phyloP scores from a whole-genome alignment of 805 yeast genomes.

The Saturnispora mendoncae region DNA sequence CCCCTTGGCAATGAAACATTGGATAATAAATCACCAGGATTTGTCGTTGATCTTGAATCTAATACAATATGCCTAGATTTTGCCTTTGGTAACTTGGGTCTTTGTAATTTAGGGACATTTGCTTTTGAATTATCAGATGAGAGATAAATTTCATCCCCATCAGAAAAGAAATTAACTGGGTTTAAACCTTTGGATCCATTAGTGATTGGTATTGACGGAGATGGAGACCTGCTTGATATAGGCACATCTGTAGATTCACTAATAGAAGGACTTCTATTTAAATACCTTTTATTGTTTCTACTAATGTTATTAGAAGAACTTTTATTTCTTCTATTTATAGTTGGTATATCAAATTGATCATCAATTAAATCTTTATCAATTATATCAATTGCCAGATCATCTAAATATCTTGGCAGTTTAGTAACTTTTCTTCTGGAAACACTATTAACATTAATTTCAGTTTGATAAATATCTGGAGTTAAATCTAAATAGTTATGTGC shows the following conservation, averaged over 20 bases:
- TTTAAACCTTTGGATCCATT: conserved; percentile 14
- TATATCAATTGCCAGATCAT: conserved; percentile 29
- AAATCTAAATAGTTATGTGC: conserved; percentile 81
- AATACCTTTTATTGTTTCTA: not conserved
- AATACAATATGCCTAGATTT: conserved; percentile 42
- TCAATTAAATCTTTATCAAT: not conserved
- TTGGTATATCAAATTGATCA: no score
- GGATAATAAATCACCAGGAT: conserved; percentile 81
- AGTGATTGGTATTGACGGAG: conserved; percentile 1
- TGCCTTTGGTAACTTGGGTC: not conserved
- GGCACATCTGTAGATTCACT: not conserved
- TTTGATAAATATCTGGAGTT: conserved; percentile 68
- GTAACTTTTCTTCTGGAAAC: conserved; percentile 25
- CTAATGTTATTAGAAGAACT: no score
- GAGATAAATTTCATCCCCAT: conserved; percentile 20
- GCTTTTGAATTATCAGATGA: conserved; percentile 5
- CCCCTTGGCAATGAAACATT: conserved; percentile 52
- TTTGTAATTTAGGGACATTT: not conserved
- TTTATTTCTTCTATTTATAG: no score
- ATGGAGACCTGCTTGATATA: not conserved
- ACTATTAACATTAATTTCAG: conserved; percentile 61
- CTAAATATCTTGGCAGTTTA: conserved; percentile 56
- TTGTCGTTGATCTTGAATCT: conserved; percentile 47
- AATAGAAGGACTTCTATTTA: not conserved
- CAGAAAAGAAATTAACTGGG: no score